phyloP scores from a whole-genome alignment of 2,329 filamentous ascomycete species.

The Thielaviopsis musarum region DNA sequence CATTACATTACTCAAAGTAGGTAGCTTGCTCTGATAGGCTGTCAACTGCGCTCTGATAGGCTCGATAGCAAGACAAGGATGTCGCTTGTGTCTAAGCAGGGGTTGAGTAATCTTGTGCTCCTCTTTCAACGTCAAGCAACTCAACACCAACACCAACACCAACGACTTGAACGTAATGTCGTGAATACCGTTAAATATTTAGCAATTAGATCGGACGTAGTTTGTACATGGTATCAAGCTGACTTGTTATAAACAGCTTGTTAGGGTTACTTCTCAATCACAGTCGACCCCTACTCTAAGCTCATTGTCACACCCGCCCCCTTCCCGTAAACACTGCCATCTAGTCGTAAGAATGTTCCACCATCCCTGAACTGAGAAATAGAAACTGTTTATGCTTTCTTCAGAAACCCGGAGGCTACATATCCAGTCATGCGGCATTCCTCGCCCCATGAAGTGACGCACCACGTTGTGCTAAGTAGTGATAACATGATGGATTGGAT shows the following conservation, averaged over 20 bases:
- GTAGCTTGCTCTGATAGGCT: not conserved
- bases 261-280: too few relatives aligned
- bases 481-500: not conserved
- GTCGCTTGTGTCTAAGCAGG: constrained; percentile 2
- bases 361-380: not conserved
- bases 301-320: too few relatives aligned
- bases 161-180: too few relatives aligned
- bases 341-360: not conserved
- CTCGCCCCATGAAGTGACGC: not conserved
- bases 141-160: not conserved
- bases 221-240: too few relatives aligned
- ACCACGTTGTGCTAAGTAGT: not conserved
- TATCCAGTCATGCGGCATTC: not conserved
- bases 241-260: too few relatives aligned
- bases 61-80: not conserved
- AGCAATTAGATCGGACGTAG: too few relatives aligned
- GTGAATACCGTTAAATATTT: too few relatives aligned
- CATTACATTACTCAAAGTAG: not conserved
- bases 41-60: not conserved
- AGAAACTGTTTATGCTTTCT: not conserved
- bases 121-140: constrained; percentile 8
- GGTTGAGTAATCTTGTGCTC: constrained; percentile 8
- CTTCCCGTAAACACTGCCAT: not conserved
- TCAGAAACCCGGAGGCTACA: not conserved
- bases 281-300: too few relatives aligned